Base-by-base conservation (phyloP, 768 basidiomycete genomes). In the Tylopilus intermedius region DNA sequence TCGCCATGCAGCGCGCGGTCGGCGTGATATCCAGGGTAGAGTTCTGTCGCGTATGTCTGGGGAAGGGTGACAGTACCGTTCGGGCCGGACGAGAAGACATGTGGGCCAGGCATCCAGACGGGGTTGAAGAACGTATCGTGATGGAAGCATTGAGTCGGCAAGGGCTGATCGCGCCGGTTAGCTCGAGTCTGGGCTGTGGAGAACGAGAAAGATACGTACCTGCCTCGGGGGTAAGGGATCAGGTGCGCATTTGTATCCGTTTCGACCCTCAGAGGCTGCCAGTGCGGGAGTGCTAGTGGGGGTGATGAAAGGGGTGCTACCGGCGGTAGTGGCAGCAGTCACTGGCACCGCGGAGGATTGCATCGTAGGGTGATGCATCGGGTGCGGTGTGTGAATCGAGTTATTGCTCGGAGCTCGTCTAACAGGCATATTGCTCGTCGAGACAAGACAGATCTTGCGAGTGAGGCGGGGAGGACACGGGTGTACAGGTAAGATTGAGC, bases 71-170 rank as follows among this genome's bases (percentile, higher is more conserved):
- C 18, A 18, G 18, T 18, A 24, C 49, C 55, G 4, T 52, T 35
- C 22, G 51, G 1, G 41, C 41, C 35, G n/a, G 55, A 60, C 1
- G 49, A 50, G 42, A 58, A 57, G 30, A 57, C 58, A 14, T 54
- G 11, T 14, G 56, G 55, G 6, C 56, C 50, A 0, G 54, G 26
- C 44, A 13, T 62, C 75, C 79, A 22, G 64, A 72, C 26, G 58
- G 58, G 30, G 56, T 74, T 47, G 69, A 73, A 43, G 76, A 79
- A 50, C 67, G 74, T 32, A 76, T 81, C 55, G 65, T 72, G 29
- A 74, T 79, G 59, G 75, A 83, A 65, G 80, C 84, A 63, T 7
- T 37, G 35, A 5, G 35, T 15, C 2, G 15, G 7, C 1, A 8
- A 18, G 37, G 48, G 32, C 52, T 58, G 21, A 0, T 8, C 13